Conservation (phyloP, 1,284 basidiomycete genomes). For the Wolfiporia cocos region DNA sequence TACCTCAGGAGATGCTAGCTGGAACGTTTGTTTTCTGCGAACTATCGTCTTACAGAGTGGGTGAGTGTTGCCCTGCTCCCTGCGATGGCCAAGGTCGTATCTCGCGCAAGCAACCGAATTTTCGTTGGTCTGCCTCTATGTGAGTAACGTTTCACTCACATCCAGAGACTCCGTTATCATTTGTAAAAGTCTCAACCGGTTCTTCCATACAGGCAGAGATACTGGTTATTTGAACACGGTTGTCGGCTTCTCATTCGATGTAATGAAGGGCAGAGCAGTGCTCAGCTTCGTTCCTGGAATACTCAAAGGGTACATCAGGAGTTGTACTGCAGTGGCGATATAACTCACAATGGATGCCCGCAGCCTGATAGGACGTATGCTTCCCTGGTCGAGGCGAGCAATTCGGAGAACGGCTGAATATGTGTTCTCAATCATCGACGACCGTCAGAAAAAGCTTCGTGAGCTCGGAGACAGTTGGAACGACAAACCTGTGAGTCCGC, state of each 20-base stretch:
- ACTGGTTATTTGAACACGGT: constrained; percentile 14
- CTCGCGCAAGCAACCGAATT: constrained; percentile 37
- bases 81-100: constrained; percentile 35
- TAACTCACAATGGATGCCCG: neutral
- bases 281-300: constrained; percentile 9
- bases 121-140: constrained; percentile 39
- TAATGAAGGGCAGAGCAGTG: constrained; percentile 11
- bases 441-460: neutral
- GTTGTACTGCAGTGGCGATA: neutral
- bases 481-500: neutral
- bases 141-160: constrained; percentile 6
- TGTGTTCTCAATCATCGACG: neutral
- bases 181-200: too few species aligned
- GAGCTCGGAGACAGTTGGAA: constrained; percentile 1
- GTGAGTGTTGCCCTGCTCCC: constrained; percentile 27
- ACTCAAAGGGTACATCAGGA: constrained; percentile 12
- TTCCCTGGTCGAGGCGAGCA: neutral
- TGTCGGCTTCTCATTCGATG: constrained; percentile 14
- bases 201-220: constrained; percentile 15
- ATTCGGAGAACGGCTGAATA: neutral
- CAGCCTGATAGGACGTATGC: neutral
- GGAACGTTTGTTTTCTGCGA: neutral
- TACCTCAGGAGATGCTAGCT: neutral
- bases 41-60: constrained; percentile 11
- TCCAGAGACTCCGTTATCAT: too few species aligned